Evolutionary conservation across 345 rosid genomes (phyloP), one percentile per base, ranked within the genome.

Genomic region (Arabis hirsuta): DNA sequence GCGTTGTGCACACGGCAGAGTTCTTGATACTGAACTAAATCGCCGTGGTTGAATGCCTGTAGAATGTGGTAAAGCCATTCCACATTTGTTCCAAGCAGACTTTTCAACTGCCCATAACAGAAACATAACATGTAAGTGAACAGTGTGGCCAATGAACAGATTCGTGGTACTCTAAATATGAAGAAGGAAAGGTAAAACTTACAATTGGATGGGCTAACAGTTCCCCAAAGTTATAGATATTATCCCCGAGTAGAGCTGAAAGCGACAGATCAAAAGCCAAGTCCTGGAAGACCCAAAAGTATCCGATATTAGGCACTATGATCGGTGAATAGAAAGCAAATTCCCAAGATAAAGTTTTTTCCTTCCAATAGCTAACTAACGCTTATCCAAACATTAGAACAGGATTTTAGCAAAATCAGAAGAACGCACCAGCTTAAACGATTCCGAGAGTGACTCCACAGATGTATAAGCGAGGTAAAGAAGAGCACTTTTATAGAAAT

Each of bases 141-240:
- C 26, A 59, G 44, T 43, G 44, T 43, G 19, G 12, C 29, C 27
- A 45, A 22, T 9, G 32, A 53, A 26, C 1, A 41, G 39, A 53
- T 53, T 3, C 13, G 50, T 24, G 2, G 70, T 6, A 0, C 13
- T 19, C 12, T 36, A 5, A 7, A 34, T 13, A 24, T 24, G 59
- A 20, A 66, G 16, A 55, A 26, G 16, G 41, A 60, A 31, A 51
- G 62, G 7, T 2, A 34, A 44, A 58, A 65, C 76, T 90, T 84
- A 95, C 99, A 69, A 95, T 78, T 36, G 99, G 99, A 85, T 95
- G 99, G 32, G 99, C 99, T 75, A 95, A 91, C 69, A 95, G 79
- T 82, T 95, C 99, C 32, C 98, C 99, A 53, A 91, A 95, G 85
- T 95, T 95, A 82, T 90, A 95, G 80, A 95, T 90, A 76, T 90